Evolutionary conservation across 176 grass and related monocot species (phyloP).

Genomic region (Tuctoria greenei): DNA sequence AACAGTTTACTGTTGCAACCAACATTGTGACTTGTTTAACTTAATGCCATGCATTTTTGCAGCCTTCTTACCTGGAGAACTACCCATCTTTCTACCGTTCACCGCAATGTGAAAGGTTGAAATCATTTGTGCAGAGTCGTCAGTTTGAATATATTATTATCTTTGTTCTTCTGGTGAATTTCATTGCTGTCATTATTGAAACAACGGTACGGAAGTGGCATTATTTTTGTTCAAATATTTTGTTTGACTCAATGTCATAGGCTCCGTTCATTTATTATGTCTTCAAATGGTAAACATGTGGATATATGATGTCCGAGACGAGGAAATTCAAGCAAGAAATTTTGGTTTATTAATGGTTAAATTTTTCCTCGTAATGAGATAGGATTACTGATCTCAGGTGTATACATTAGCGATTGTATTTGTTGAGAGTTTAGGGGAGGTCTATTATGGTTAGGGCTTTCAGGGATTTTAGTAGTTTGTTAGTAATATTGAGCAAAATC

Average conservation of each 20-base stretch:
- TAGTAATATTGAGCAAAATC: neutral
- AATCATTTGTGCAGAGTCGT: conserved; percentile 73
- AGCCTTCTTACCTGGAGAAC: conserved; percentile 88
- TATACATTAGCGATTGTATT: neutral
- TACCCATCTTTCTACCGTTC: conserved; percentile 86
- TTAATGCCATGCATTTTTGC: conserved; percentile 51
- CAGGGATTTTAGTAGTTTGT: neutral
- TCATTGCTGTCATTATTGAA: conserved; percentile 93
- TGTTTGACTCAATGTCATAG: conserved; percentile 16
- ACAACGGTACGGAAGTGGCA: conserved; percentile 66
- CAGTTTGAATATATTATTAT: conserved; percentile 70
- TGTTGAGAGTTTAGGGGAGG: neutral
- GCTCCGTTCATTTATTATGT: neutral
- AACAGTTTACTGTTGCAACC: neutral
- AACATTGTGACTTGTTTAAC: conserved; percentile 30
- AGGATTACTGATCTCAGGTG: neutral
- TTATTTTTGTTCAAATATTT: conserved; percentile 26
- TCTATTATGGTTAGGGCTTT: neutral
- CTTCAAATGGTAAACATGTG: neutral
- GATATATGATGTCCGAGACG: too few relatives aligned
- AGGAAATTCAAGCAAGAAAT: too few relatives aligned
- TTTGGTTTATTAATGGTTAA: neutral
- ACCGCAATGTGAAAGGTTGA: conserved; percentile 57
- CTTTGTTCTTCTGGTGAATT: conserved; percentile 78
- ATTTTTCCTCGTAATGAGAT: neutral